Conservation (phyloP, 2,329 filamentous ascomycete genomes). For the Hymenoscyphus fructigenus region DNA sequence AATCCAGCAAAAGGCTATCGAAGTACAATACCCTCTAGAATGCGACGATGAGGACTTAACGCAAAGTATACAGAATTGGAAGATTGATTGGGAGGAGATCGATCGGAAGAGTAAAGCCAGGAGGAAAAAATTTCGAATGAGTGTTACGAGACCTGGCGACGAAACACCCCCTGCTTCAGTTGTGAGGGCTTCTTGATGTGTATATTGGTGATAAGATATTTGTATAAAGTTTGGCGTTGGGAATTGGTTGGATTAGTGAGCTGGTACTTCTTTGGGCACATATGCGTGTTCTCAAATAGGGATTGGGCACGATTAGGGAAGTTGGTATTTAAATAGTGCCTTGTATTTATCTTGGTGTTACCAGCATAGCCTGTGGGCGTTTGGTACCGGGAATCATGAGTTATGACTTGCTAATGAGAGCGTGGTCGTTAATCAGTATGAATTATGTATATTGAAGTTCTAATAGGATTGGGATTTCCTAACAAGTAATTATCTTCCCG, state of each 20-base stretch:
- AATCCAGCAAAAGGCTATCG: conserved; percentile 61
- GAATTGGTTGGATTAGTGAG: neutral
- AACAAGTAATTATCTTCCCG: no score
- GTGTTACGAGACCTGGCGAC: neutral
- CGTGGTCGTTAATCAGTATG: neutral
- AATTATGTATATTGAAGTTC: no score
- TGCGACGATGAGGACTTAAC: conserved; percentile 56
- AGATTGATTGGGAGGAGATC: conserved; percentile 56
- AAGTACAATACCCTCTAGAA: conserved; percentile 54
- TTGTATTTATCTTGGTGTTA: neutral
- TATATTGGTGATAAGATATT: neutral
- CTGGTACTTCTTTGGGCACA: neutral
- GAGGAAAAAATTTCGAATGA: conserved; percentile 21
- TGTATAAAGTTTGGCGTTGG: neutral
- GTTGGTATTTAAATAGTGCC: neutral
- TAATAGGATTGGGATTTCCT: no score
- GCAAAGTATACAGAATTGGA: conserved; percentile 60
- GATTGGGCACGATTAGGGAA: neutral
- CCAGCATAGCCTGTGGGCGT: neutral
- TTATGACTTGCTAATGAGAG: neutral
- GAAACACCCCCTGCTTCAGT: neutral
- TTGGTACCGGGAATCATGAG: neutral
- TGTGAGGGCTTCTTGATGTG: neutral
- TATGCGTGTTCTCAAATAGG: neutral
- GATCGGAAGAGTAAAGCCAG: conserved; percentile 41